Base-by-base conservation (phyloP, 192 early-diverging fungal genomes). In the Linnemannia zychae region DNA sequence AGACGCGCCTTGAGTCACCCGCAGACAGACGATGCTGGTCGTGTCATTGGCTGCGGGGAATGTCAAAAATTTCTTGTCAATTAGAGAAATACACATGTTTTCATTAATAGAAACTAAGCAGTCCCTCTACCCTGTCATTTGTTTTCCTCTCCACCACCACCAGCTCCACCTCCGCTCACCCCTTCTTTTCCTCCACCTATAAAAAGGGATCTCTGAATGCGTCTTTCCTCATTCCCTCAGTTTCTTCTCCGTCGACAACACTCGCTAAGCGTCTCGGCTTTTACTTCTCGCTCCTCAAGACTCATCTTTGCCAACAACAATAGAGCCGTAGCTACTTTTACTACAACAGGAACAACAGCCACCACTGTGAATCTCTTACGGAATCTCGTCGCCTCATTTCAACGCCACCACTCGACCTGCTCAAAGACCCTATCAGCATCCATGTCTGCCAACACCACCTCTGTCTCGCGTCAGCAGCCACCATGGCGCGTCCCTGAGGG, bases 401-500 rank as follows among this genome's bases (percentile, higher is more conserved):
- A 17, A 48, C 69, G 69, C 69, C 69, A 71, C 69, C 69, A 71
- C 69, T 71, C 69, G 67, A 68, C 67, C 67, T 68, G 38, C 57
- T 63, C 57, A 9, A n/a, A n/a, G 28, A 63, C 57, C 28, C 57
- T 63, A 63, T 63, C 57, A 63, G 57, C 57, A 63, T 63, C 57
- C 57, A 63, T 63, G 57, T 63, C 57, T 31, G 57, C 57, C 57
- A 63, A 63, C 57, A 63, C 50, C 66, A 46, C 77, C 66, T 7
- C 71, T 28, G 81, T 79, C 70, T 73, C 81, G 63, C 83, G 75
- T 70, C 79, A 90, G 78, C 95, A 95, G 76, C 95, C 95, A 4
- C 79, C 88, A 75, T 96, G 95, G 95, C 90, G 88, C 72, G 76
- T 80, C 57, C 95, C 95, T 18, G 78, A 48, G 34, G 52, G 46